A percentile compares a stretch with the other conserved stretches of the same genome.
Conservation (phyloP, 257 asterid species). For the Mentha longifolia region DNA sequence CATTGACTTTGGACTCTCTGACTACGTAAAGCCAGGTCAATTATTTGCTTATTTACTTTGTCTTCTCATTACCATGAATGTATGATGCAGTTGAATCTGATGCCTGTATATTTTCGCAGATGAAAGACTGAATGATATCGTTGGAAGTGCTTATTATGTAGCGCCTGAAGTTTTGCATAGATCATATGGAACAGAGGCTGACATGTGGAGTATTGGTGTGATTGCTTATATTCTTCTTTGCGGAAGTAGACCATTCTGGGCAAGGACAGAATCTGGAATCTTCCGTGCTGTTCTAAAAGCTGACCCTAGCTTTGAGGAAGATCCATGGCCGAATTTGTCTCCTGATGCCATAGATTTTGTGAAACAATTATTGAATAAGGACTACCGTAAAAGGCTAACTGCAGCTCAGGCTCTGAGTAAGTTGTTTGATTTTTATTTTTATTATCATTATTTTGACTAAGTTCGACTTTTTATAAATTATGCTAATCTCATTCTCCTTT, state of each 20-base stretch:
- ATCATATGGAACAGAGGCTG: slow-evolving; percentile 79
- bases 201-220: slow-evolving; percentile 88
- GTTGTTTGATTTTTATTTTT: slow-evolving; percentile 1
- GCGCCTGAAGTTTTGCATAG: slow-evolving; percentile 84
- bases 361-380: slow-evolving; percentile 55
- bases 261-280: slow-evolving; percentile 78
- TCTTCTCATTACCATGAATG: slow-evolving; percentile 15
- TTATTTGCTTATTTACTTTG: slow-evolving; percentile 10
- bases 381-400: slow-evolving; percentile 58
- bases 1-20: slow-evolving; percentile 85
- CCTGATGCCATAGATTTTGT: slow-evolving; percentile 59
- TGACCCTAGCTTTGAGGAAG: slow-evolving; percentile 56
- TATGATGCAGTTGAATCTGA: slow-evolving; percentile 26
- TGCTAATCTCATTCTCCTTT: slow-evolving; percentile 16
- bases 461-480: slow-evolving; percentile 5
- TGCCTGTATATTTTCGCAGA: slow-evolving; percentile 45
- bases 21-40: slow-evolving; percentile 77
- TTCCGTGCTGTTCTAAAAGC: slow-evolving; percentile 66
- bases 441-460: slow-evolving; percentile 34
- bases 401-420: slow-evolving; percentile 68
- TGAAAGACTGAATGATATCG: slow-evolving; percentile 75
- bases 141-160: slow-evolving; percentile 83
- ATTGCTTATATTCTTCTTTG: slow-evolving; percentile 80
- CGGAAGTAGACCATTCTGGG: slow-evolving; percentile 86
- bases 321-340: slow-evolving; percentile 60